Evolutionary conservation across 2,329 filamentous ascomycete species (phyloP).

Genomic region (Epicoccum nigrum): DNA sequence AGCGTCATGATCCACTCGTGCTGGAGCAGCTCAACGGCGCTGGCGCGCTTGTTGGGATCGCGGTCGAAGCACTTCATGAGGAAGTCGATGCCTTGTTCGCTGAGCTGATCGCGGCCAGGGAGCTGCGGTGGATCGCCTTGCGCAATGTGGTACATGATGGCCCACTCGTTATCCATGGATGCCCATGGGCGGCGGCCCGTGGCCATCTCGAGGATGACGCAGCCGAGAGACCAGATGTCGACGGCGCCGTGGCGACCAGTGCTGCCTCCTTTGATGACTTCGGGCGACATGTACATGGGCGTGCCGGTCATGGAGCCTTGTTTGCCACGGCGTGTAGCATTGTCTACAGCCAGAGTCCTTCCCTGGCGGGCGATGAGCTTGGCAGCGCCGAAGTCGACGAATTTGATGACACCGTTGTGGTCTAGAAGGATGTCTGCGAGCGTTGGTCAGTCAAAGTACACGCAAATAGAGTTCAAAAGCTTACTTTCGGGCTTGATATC

Average conservation of each 20-base stretch:
- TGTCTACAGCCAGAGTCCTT: conserved; percentile 76
- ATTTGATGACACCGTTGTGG: conserved; percentile 98
- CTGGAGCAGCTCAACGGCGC: conserved; percentile 86
- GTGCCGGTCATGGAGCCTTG: conserved; percentile 97
- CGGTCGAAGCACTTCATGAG: conserved; percentile 83
- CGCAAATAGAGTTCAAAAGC: conserved; percentile 35
- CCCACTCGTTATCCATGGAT: conserved; percentile 97
- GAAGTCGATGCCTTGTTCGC: conserved; percentile 84
- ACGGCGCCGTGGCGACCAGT: conserved; percentile 80
- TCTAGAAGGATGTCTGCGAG: conserved; percentile 85
- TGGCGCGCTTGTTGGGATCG: conserved; percentile 78
- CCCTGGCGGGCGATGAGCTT: conserved; percentile 96
- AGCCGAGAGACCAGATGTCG: conserved; percentile 95
- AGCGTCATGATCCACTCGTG: conserved; percentile 80
- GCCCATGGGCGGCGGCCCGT: conserved; percentile 95
- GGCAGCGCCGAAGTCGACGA: conserved; percentile 96
- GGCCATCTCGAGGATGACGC: conserved; percentile 96
- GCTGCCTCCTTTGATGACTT: conserved; percentile 87
- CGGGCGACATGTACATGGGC: conserved; percentile 99
- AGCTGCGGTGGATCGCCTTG: conserved; percentile 92
- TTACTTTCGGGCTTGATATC: conserved; percentile 97
- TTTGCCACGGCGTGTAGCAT: conserved; percentile 53
- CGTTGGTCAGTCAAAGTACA: conserved; percentile 32
- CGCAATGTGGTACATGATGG: conserved; percentile 99
- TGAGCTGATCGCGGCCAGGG: conserved; percentile 82